Evolutionary conservation across 129 eudicot species (phyloP), one percentile per base, ranked within the genome.

Genomic region (Calendula officinalis): DNA sequence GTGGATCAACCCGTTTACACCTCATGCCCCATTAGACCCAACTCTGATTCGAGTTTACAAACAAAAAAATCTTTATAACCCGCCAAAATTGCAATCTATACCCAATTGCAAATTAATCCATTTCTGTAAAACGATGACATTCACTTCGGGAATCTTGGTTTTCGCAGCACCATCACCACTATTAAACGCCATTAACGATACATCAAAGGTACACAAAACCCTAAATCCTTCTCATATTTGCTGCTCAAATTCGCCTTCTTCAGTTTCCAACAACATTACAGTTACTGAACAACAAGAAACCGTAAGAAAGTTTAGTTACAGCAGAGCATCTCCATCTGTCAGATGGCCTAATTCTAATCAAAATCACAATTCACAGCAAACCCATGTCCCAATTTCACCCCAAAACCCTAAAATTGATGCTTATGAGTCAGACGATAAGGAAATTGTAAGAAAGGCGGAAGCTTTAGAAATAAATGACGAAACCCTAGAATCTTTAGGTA

Each of bases 321-420:
- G 81, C 56, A 92, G 96, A 82, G 96, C 98, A 50, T 78, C 89
- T 22, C 98, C 96, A 13, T 77, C 87, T 32, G 81, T 88, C 15
- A 85, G 96, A 84, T 92, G 86, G 84, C 95, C 98, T 61, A 80
- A 88, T 72, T 74, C 72, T 34, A 48, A 75, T 35, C 71, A 55
- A 11, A 60, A 17, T 44, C 14, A 41, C 22, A 27, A 64, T 43
- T 73, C 73, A 27, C 39, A 22, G 6, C 69, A 56, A 10, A 44
- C 73, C 42, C 83, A 78, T 6, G 57, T 66, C 12, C 61, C 65
- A 56, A 41, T 62, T 75, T 42, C 69, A 33, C 67, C 61, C 42
- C 3, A 51, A 44, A 10, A 36, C 34, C 42, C 68, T 33, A 30
- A 47, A 12, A 3, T 65, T 70, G 64, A 59, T 62, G 74, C 17